phyloP scores from a whole-genome alignment of 768 basidiomycete species.

The Cystobasidium ongulense region DNA sequence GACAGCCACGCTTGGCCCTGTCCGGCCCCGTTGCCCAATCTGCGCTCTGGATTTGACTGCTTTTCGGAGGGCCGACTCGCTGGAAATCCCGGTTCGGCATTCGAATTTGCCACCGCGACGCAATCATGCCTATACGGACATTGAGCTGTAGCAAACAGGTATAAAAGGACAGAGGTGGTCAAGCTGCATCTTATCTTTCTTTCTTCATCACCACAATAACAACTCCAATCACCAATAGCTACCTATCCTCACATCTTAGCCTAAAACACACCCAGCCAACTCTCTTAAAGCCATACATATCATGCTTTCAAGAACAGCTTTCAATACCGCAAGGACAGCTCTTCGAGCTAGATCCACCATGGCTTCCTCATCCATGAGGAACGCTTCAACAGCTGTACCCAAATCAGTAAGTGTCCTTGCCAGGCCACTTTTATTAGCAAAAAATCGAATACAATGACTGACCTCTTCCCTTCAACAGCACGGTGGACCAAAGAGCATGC shows the following conservation, averaged over 20 bases:
- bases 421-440: not conserved
- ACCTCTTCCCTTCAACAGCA: not conserved
- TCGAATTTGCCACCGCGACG: not conserved
- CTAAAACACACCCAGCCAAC: not conserved
- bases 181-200: not conserved
- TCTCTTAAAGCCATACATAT: not conserved
- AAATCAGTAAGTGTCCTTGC: not conserved
- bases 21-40: not conserved
- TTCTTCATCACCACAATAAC: not conserved
- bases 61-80: not conserved
- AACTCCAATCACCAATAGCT: not conserved
- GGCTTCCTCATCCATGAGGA: not conserved
- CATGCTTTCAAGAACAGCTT: not conserved
- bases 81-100: not conserved
- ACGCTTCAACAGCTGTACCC: not conserved
- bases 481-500: not conserved
- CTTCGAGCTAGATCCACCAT: constrained; percentile 2
- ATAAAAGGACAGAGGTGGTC: not conserved
- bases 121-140: not conserved
- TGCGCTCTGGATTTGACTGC: not conserved
- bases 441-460: not conserved
- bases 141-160: not conserved
- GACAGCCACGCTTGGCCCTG: not conserved
- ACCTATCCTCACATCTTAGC: not conserved
- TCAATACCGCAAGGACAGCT: constrained; percentile 5